Base-by-base conservation (phyloP, 2,329 filamentous ascomycete genomes). In the Dactylonectria estremocensis region DNA sequence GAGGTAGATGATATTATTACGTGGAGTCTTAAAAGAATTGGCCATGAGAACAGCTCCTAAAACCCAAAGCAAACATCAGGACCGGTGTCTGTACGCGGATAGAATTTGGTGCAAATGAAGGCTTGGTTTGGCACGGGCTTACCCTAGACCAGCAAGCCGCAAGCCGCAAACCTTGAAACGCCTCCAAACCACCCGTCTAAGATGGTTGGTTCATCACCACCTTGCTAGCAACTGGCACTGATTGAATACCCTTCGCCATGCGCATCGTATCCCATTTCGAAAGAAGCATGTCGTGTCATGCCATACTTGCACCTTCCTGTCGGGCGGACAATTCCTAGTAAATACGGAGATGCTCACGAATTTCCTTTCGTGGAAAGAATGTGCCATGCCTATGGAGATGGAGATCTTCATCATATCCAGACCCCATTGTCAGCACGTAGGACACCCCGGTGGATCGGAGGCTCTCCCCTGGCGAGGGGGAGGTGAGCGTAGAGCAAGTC, bases 341-440 rank as follows among this genome's bases (percentile, higher is more conserved):
- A 35, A 43, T 35, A n/a, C n/a, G n/a, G n/a, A n/a, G 24, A 28
- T 28, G 24, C 35, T 68, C 35, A 68, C 61, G 66, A 65, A 61
- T 68, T 64, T 16, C 66, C 61, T 14, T 61, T 61, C 52, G 48
- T 20, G 61, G 66, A 59, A 59, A 52, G 43, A 35, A 52, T 43
- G 49, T 52, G 35, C 35, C 52, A 45, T 56, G 35, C 28, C 50
- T 49, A 45, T 18, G 20, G 57, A 61, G 53, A 66, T 66, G 33
- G 63, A 61, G 56, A 61, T 66, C 63, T 61, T 56, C 52, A 46
- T 22, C 7, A 11, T 20, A 33, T 52, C 13, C 46, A 33, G 50
- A 16, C 50, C 50, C 11, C 35, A 31, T 35, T 53, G n/a, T n/a
- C 18, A 28, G 45, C 22, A n/a, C n/a, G n/a, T n/a, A n/a, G n/a